These are phyloP conservation scores for Cercospora citrullina DNA, from an alignment of 2,329 filamentous ascomycete species.

Conservation along the genomic window DNA sequence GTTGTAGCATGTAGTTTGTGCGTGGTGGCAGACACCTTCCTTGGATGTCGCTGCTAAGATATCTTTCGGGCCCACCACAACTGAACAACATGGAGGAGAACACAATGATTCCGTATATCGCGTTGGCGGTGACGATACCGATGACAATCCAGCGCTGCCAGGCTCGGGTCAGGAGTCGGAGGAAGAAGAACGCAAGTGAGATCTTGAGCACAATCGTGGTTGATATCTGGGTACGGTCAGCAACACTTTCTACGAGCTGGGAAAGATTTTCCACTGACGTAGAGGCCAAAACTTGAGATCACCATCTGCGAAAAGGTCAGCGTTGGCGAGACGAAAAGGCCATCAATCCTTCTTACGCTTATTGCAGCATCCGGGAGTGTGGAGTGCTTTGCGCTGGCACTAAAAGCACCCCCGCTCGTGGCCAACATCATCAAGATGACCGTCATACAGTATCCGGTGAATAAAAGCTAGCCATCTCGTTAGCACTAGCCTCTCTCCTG, in stretches of 20 bases:
- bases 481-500: background rate
- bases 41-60: conserved; percentile 25
- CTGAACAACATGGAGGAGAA: conserved; percentile 37
- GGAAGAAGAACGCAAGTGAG: conserved; percentile 48
- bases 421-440: conserved; percentile 18
- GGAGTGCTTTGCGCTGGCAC: conserved; percentile 9
- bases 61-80: conserved; percentile 34
- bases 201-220: conserved; percentile 47
- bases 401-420: conserved; percentile 16
- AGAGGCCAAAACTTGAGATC: conserved; percentile 41
- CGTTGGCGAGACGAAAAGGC: background rate
- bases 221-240: conserved; percentile 28
- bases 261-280: conserved; percentile 21
- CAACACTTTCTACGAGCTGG: background rate
- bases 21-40: conserved; percentile 26
- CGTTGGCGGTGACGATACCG: conserved; percentile 31
- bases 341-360: conserved; percentile 2
- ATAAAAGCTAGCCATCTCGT: conserved; percentile 15
- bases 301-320: conserved; percentile 28
- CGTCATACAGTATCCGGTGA: conserved; percentile 22
- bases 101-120: conserved; percentile 41
- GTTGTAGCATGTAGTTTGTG: conserved; percentile 26
- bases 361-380: conserved; percentile 9
- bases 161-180: conserved; percentile 43
- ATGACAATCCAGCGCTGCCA: conserved; percentile 42